These are phyloP conservation scores for Paramecium sonneborni DNA, from an alignment of 73 alveolate species.

Conservation along the genomic window DNA sequence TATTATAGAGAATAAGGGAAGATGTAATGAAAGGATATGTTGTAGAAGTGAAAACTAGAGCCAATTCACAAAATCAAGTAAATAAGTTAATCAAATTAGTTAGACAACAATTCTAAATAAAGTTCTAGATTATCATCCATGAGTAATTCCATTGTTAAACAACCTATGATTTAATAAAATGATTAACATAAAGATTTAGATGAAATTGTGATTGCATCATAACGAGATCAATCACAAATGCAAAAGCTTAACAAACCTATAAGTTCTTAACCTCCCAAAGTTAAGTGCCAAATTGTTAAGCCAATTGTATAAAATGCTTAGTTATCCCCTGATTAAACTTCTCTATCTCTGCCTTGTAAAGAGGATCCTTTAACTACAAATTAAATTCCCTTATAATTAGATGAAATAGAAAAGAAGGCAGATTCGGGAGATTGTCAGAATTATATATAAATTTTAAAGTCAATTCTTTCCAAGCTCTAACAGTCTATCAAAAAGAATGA, in stretches of 20 bases:
- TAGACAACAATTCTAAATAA: slow-evolving; percentile 35
- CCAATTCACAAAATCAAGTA: neutral
- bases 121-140: slow-evolving; percentile 18
- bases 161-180: neutral
- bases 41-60: slow-evolving; percentile 26
- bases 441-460: neutral
- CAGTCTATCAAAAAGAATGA: neutral
- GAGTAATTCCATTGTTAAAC: slow-evolving; percentile 2
- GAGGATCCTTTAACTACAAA: neutral
- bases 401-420: neutral
- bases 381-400: neutral
- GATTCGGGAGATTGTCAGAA: neutral
- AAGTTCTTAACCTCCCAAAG: neutral
- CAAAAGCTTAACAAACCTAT: neutral
- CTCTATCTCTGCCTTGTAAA: neutral
- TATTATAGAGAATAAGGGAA: neutral
- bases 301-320: neutral
- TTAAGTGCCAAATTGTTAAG: neutral
- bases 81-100: slow-evolving; percentile 11
- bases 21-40: slow-evolving; percentile 30
- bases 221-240: neutral
- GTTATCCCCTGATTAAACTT: neutral
- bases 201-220: neutral
- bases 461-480: neutral
- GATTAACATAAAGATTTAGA: neutral